Percentiles rank a stretch among this genome's conserved stretches.
These are phyloP conservation scores for Epichloe uncinata DNA, from an alignment of 2,329 filamentous ascomycete species.

Conservation along the genomic window DNA sequence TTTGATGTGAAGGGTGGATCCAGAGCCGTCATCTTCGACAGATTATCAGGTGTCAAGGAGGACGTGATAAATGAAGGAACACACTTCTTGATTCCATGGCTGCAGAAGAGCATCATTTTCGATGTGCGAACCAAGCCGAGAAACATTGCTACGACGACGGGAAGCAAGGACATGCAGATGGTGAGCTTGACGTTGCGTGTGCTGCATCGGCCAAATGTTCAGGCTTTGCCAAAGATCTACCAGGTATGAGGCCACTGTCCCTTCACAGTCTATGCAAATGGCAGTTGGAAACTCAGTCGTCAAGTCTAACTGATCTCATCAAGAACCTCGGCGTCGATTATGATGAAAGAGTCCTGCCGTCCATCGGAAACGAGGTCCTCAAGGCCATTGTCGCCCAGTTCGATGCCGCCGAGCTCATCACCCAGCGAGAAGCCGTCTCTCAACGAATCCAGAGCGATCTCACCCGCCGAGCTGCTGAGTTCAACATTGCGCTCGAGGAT, in stretches of 20 bases:
- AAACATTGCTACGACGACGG: constrained; percentile 95
- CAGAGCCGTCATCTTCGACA: constrained; percentile 95
- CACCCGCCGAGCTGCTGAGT: constrained; percentile 83
- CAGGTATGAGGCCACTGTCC: constrained; percentile 46
- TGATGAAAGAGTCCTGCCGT: constrained; percentile 94
- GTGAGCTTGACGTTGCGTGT: constrained; percentile 95
- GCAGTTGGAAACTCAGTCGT: background rate
- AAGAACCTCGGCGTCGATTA: constrained; percentile 99
- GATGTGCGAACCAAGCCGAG: constrained; percentile 95
- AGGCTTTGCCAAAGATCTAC: constrained; percentile 92
- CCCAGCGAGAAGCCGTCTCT: constrained; percentile 91
- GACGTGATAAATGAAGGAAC: constrained; percentile 89
- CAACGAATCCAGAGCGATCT: constrained; percentile 89
- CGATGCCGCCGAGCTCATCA: constrained; percentile 97
- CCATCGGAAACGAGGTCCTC: constrained; percentile 98
- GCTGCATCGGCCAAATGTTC: constrained; percentile 85
- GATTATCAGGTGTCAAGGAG: constrained; percentile 84
- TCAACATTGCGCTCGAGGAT: constrained; percentile 98
- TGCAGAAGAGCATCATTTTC: constrained; percentile 88
- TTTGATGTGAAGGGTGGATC: constrained; percentile 96
- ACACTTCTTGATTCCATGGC: constrained; percentile 90
- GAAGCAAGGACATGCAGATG: constrained; percentile 99
- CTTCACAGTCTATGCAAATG: background rate
- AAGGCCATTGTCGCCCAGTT: constrained; percentile 98
- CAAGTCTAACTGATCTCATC: background rate